Evolutionary conservation across 1,284 basidiomycete species (phyloP).

Genomic region (Polyporus tsugae): DNA sequence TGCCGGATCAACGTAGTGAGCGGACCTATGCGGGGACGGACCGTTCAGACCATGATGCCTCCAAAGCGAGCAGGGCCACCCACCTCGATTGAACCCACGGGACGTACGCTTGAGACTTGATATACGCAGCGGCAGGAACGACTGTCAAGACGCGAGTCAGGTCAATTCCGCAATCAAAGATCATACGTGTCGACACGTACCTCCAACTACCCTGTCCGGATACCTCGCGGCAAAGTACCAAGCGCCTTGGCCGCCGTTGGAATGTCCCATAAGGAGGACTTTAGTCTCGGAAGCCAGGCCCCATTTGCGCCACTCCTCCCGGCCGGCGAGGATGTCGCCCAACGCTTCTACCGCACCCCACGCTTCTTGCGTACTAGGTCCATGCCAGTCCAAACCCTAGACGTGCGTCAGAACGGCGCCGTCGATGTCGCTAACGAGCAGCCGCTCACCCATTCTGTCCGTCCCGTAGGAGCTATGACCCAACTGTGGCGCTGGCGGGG

Average conservation of each 20-base stretch:
- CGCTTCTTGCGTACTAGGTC: conserved; percentile 71
- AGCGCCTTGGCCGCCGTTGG: conserved; percentile 92
- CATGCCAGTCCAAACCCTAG: conserved; percentile 89
- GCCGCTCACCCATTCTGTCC: conserved; percentile 74
- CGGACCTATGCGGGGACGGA: conserved; percentile 51
- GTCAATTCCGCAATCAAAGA: conserved; percentile 2
- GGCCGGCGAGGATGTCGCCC: conserved; percentile 49
- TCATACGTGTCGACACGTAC: conserved; percentile 42
- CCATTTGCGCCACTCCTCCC: conserved; percentile 52
- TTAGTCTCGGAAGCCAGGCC: conserved; percentile 47
- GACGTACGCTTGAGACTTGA: conserved; percentile 88
- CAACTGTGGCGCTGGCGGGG: conserved; percentile 66
- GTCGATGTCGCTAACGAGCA: not conserved
- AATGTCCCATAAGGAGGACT: conserved; percentile 83
- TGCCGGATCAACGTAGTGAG: conserved; percentile 80
- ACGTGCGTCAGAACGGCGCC: not conserved
- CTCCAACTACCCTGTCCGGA: conserved; percentile 79
- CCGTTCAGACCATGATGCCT: not conserved
- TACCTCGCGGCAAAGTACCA: conserved; percentile 82
- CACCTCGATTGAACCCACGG: conserved; percentile 73
- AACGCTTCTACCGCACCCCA: conserved; percentile 66
- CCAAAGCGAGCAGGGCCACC: not conserved
- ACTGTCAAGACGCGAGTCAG: conserved; percentile 47
- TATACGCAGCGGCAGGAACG: conserved; percentile 78
- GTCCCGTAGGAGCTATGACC: conserved; percentile 76